Conservation (phyloP, 2,329 filamentous ascomycete species). For the Penicillium thymicola region DNA sequence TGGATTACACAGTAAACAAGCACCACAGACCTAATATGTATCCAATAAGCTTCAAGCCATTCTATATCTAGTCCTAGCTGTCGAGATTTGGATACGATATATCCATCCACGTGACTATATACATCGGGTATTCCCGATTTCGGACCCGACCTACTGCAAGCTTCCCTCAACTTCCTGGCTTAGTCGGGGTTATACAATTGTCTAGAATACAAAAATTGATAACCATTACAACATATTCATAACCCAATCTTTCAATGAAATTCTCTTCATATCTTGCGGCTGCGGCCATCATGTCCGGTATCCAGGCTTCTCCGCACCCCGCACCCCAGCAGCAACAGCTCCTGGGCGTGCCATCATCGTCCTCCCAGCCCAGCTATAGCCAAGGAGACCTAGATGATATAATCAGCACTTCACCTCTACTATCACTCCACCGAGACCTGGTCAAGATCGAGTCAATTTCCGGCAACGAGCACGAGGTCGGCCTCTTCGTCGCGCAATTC, state of each 20-base stretch:
- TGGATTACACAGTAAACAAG: not conserved
- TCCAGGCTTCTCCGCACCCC: constrained; percentile 30
- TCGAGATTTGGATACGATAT: not conserved
- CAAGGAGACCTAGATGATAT: constrained; percentile 31
- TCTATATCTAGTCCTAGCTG: not conserved
- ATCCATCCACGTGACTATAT: not conserved
- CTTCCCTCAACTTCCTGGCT: not conserved
- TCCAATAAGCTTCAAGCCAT: not conserved
- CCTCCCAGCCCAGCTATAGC: not conserved
- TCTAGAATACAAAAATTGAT: not conserved
- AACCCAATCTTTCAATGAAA: constrained; percentile 13
- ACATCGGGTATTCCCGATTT: not conserved
- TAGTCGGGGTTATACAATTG: not conserved
- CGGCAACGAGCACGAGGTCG: constrained; percentile 65
- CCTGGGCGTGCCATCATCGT: constrained; percentile 8
- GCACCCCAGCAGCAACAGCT: constrained; percentile 23
- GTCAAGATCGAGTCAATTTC: constrained; percentile 70
- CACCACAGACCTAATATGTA: too few species aligned
- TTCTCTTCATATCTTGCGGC: constrained; percentile 19
- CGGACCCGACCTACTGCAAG: not conserved
- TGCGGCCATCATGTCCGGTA: constrained; percentile 16
- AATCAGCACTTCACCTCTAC: constrained; percentile 51
- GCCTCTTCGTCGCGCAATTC: constrained; percentile 65
- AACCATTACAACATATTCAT: not conserved
- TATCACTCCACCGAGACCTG: constrained; percentile 72